Percentiles rank a stretch among this genome's conserved stretches.
These are phyloP conservation scores for Hibiscus syriacus DNA, from an alignment of 345 rosid species.

Conservation along the genomic window DNA sequence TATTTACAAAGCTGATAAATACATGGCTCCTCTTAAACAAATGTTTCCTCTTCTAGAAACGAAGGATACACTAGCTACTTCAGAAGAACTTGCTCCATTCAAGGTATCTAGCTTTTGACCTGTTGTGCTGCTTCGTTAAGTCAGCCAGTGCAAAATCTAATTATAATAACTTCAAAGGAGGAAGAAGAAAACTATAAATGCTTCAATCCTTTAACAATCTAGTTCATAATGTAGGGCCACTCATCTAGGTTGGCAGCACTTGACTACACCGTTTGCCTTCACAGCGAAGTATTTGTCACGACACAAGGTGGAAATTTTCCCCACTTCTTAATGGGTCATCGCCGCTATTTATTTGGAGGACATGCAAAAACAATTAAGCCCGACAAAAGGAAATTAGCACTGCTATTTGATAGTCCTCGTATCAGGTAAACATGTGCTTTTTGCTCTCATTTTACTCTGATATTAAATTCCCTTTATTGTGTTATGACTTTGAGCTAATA, in stretches of 20 bases:
- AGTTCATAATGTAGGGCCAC: constrained; percentile 56
- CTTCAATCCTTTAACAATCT: constrained; percentile 12
- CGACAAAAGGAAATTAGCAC: constrained; percentile 80
- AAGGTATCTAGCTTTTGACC: constrained; percentile 41
- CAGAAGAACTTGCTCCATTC: constrained; percentile 79
- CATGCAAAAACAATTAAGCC: constrained; percentile 88
- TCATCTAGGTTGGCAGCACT: constrained; percentile 92
- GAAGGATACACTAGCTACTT: constrained; percentile 66
- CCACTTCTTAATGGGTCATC: constrained; percentile 92
- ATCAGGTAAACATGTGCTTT: constrained; percentile 42
- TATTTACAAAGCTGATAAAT: constrained; percentile 82
- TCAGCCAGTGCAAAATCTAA: neutral
- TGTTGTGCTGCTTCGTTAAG: neutral
- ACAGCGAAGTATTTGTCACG: constrained; percentile 89
- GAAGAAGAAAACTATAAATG: neutral
- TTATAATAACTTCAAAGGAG: neutral
- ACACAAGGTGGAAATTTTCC: constrained; percentile 99
- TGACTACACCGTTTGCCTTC: constrained; percentile 87
- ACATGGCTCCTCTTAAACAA: constrained; percentile 77
- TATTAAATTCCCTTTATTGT: neutral
- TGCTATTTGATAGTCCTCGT: constrained; percentile 67
- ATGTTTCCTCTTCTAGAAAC: constrained; percentile 94
- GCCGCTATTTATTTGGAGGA: constrained; percentile 84
- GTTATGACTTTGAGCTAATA: neutral
- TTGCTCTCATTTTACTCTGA: neutral